Evolutionary conservation across 108 stramenopile species (phyloP).

Genomic region (Nitzschia sp.): DNA sequence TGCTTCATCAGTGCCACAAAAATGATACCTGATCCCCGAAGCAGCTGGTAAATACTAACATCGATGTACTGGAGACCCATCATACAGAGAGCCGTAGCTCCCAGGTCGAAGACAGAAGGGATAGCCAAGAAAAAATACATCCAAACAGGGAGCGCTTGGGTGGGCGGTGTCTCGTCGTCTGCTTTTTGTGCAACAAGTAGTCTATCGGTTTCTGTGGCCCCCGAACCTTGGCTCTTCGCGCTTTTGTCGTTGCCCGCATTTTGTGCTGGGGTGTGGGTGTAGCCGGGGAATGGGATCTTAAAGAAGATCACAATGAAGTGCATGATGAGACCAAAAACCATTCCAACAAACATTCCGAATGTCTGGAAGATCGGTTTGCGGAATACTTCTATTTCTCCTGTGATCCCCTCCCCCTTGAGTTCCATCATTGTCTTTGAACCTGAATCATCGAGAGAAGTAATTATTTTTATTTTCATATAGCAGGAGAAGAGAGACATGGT

Average conservation of each 20-base stretch:
- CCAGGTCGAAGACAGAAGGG: slow-evolving; percentile 84
- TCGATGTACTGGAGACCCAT: slow-evolving; percentile 85
- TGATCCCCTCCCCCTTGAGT: slow-evolving; percentile 58
- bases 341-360: slow-evolving; percentile 94
- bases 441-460: background rate
- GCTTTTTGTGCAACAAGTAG: slow-evolving; percentile 12
- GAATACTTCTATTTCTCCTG: slow-evolving; percentile 72
- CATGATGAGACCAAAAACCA: slow-evolving; percentile 81
- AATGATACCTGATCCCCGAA: slow-evolving; percentile 88
- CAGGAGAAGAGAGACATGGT: background rate
- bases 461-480: background rate
- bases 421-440: slow-evolving; percentile 86
- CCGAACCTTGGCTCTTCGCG: background rate
- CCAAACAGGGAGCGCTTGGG: slow-evolving; percentile 50
- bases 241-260: background rate
- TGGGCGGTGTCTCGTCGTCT: slow-evolving; percentile 6
- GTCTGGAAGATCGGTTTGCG: slow-evolving; percentile 67
- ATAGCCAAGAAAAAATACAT: slow-evolving; percentile 87
- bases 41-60: slow-evolving; percentile 87
- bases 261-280: slow-evolving; percentile 33
- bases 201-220: slow-evolving; percentile 10
- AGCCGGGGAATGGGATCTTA: slow-evolving; percentile 86
- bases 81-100: slow-evolving; percentile 90
- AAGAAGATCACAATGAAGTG: slow-evolving; percentile 69
- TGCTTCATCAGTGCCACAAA: slow-evolving; percentile 94